Conservation (phyloP, 2,329 filamentous ascomycete genomes). For the Incumbomyces lentus region DNA sequence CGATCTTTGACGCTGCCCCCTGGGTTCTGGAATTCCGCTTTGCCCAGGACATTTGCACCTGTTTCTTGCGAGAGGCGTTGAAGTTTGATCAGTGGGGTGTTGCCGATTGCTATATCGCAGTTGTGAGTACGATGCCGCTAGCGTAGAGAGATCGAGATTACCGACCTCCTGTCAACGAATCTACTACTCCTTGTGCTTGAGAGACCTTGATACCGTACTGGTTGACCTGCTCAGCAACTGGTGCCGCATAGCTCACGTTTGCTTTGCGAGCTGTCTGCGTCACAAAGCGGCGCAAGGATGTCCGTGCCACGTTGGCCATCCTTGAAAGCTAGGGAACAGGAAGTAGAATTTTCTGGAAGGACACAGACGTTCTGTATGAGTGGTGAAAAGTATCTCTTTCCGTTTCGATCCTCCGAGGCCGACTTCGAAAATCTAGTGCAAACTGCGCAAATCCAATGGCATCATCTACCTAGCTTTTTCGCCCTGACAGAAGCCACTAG, state of each 20-base stretch:
- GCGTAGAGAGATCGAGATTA: not conserved
- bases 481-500: not conserved
- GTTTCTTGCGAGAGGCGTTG: constrained; percentile 82
- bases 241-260: constrained; percentile 25
- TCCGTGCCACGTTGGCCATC: constrained; percentile 15
- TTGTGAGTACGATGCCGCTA: not conserved
- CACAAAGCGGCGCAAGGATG: constrained; percentile 48
- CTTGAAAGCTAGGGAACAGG: not conserved
- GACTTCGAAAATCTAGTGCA: constrained; percentile 3
- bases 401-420: not conserved
- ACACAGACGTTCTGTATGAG: not conserved
- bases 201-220: constrained; percentile 62
- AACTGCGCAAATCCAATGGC: constrained; percentile 1
- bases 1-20: constrained; percentile 95
- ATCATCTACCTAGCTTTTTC: not conserved
- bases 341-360: not conserved
- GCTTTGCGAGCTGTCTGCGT: constrained; percentile 49
- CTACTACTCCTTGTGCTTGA: constrained; percentile 66
- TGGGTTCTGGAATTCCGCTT: constrained; percentile 98
- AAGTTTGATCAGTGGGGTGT: constrained; percentile 86
- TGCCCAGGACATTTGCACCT: constrained; percentile 87
- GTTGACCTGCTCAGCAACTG: constrained; percentile 39
- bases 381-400: not conserved
- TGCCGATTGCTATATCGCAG: constrained; percentile 67
- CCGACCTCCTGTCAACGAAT: constrained; percentile 71